These are phyloP conservation scores for Komagataella pseudopastoris DNA, from an alignment of 805 yeast genomes.

Conservation along the genomic window DNA sequence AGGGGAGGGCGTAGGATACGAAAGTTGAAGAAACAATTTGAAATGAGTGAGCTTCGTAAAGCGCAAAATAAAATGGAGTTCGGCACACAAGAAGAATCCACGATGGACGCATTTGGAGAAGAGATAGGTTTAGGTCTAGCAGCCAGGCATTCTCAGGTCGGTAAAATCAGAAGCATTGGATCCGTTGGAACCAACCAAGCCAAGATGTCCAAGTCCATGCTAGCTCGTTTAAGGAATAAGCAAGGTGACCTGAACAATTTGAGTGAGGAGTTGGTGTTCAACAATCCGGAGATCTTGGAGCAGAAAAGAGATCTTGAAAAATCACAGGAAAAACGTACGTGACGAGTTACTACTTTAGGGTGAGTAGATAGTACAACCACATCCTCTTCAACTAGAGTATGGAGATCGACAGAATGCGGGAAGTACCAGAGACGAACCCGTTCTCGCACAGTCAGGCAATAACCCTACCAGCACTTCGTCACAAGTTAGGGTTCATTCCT, in stretches of 20 bases:
- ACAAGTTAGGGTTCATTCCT: too few species aligned
- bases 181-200: slow-evolving; percentile 29
- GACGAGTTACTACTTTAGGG: too few species aligned
- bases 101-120: slow-evolving; percentile 56
- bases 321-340: background rate
- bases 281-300: background rate
- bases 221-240: slow-evolving; percentile 18
- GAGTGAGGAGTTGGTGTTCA: background rate
- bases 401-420: too few species aligned
- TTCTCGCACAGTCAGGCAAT: too few species aligned
- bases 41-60: slow-evolving; percentile 66
- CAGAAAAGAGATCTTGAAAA: background rate
- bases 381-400: too few species aligned
- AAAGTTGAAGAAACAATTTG: slow-evolving; percentile 69
- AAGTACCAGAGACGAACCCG: too few species aligned
- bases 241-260: slow-evolving; percentile 1
- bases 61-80: slow-evolving; percentile 80
- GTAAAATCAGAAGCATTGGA: slow-evolving; percentile 8
- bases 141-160: slow-evolving; percentile 11
- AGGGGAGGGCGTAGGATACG: slow-evolving; percentile 78
- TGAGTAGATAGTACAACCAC: too few species aligned
- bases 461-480: too few species aligned
- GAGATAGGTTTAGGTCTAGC: slow-evolving; percentile 79
- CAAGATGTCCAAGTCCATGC: slow-evolving; percentile 49
- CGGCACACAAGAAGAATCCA: slow-evolving; percentile 58